phyloP scores from a whole-genome alignment of 139 green algal species.

The Chlorella sp. region DNA sequence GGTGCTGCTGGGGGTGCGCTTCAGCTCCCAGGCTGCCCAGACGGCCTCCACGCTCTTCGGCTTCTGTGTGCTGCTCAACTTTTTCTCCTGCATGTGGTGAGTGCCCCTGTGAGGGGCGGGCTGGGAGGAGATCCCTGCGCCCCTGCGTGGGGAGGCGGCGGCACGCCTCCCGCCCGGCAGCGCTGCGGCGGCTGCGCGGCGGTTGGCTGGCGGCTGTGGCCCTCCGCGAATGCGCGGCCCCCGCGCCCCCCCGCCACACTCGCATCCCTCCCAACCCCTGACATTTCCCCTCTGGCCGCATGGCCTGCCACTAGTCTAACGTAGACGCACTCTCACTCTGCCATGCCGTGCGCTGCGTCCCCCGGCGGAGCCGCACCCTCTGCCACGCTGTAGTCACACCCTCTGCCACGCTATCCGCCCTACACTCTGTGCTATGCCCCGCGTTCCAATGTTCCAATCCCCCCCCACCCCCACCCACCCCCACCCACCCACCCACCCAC shows the following conservation, averaged over 20 bases:
- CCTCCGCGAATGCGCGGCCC: neutral
- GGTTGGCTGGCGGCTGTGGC: neutral
- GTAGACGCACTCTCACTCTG: too few species aligned
- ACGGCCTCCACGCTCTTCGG: neutral
- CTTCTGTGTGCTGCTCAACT: neutral
- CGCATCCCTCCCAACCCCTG: neutral
- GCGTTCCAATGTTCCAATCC: too few species aligned
- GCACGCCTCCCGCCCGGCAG: neutral
- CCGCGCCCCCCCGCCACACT: neutral
- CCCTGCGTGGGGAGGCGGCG: neutral
- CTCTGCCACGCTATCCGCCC: neutral
- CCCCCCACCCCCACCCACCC: too few species aligned
- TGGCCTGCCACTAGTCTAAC: too few species aligned
- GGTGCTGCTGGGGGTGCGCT: slow-evolving; percentile 4
- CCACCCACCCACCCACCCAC: too few species aligned
- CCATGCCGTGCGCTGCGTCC: too few species aligned
- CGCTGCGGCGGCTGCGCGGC: neutral
- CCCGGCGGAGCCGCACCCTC: too few species aligned
- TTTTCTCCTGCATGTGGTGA: slow-evolving; percentile 22
- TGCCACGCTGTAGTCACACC: neutral
- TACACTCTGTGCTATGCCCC: too few species aligned
- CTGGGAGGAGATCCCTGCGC: too few species aligned
- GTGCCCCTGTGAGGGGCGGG: neutral
- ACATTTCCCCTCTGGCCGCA: neutral
- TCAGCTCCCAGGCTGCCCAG: neutral